phyloP scores from a whole-genome alignment of 352 stramenopile genomes.

The Peronospora farinosa region DNA sequence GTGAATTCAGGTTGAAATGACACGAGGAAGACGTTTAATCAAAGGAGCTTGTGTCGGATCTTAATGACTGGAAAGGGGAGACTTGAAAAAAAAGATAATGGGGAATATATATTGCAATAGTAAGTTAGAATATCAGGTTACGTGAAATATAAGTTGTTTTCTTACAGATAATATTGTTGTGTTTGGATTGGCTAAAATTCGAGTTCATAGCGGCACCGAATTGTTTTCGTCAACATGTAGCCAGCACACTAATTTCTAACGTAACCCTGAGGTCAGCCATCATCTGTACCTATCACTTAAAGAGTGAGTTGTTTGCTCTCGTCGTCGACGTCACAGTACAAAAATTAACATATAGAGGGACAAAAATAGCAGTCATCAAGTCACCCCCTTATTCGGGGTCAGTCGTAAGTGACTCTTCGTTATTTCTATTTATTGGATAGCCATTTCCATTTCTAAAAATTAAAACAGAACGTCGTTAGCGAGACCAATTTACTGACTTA shows the following conservation, averaged over 20 bases:
- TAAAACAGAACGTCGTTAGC: constrained; percentile 11
- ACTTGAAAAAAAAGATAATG: too few species aligned
- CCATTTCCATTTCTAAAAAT: too few species aligned
- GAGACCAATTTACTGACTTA: neutral
- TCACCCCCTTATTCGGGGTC: constrained; percentile 25
- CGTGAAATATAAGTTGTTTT: neutral
- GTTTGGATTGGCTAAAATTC: constrained; percentile 9
- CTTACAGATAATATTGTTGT: constrained; percentile 9
- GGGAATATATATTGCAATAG: neutral
- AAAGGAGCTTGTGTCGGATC: constrained; percentile 7
- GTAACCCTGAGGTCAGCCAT: too few species aligned
- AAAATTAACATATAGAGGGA: constrained; percentile 6
- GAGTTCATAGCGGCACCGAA: too few species aligned
- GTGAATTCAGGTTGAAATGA: neutral
- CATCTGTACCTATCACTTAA: too few species aligned
- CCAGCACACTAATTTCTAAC: neutral
- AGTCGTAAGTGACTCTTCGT: constrained; percentile 26
- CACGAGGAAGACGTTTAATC: neutral
- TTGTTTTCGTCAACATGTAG: neutral
- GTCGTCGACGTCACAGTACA: too few species aligned
- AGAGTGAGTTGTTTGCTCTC: too few species aligned
- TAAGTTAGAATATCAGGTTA: neutral
- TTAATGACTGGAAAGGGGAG: constrained; percentile 16
- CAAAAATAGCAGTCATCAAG: constrained; percentile 31
- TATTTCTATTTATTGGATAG: constrained; percentile 16